Conservation (phyloP, 1,139 yeast species). For the Candida sp. region DNA sequence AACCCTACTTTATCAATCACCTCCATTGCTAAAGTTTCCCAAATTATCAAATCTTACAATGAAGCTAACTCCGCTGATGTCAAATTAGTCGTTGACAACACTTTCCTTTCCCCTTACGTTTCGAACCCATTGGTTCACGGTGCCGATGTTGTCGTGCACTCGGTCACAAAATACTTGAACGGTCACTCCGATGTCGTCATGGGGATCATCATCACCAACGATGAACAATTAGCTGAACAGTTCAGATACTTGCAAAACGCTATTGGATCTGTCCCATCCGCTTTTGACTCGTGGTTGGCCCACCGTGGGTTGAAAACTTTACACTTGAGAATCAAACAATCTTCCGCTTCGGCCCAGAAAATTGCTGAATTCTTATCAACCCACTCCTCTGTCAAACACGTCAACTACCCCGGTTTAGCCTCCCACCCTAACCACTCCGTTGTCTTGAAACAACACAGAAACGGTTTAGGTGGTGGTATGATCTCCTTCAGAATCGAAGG, state of each 20-base stretch:
- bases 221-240: conserved; percentile 56
- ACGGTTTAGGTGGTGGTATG: conserved; percentile 91
- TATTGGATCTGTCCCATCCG: conserved; percentile 85
- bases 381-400: conserved; percentile 55
- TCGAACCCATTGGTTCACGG: conserved; percentile 83
- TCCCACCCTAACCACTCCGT: conserved; percentile 62
- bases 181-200: conserved; percentile 93
- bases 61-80: conserved; percentile 46
- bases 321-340: conserved; percentile 75
- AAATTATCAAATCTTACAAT: conserved; percentile 46
- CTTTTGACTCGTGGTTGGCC: conserved; percentile 90
- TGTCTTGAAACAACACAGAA: conserved; percentile 75
- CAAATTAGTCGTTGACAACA: conserved; percentile 82
- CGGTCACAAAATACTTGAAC: conserved; percentile 87
- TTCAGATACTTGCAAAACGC: conserved; percentile 84
- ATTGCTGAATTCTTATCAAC: conserved; percentile 65
- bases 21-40: conserved; percentile 61
- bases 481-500: conserved; percentile 84
- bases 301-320: conserved; percentile 90
- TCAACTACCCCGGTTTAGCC: conserved; percentile 80
- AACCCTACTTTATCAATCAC: conserved; percentile 83
- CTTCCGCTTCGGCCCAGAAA: conserved; percentile 61
- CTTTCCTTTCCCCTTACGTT: conserved; percentile 90
- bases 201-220: conserved; percentile 78
- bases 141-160: conserved; percentile 85